Conservation (phyloP, 257 asterid species). For the Solanum infundibuliforme region DNA sequence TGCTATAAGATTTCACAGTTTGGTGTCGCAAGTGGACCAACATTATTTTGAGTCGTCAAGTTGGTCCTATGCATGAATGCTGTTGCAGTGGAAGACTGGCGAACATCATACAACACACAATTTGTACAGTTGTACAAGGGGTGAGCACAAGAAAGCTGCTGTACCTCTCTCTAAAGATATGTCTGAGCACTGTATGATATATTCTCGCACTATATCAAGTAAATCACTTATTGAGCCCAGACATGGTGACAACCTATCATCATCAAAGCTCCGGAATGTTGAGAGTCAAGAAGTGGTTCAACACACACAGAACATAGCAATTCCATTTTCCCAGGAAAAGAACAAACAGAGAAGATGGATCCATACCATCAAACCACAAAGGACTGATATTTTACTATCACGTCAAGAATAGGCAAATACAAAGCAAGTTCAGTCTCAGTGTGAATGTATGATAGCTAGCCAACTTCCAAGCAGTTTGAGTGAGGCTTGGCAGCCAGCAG, state of each 20-base stretch:
- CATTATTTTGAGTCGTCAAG: background rate
- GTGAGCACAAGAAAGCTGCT: background rate
- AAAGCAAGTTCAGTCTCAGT: background rate
- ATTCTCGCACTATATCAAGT: background rate
- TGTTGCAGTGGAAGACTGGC: background rate
- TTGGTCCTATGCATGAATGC: background rate
- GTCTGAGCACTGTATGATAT: background rate
- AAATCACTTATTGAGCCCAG: background rate
- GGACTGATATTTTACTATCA: background rate
- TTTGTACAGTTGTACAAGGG: background rate
- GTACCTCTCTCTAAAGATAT: background rate
- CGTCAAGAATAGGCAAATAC: background rate
- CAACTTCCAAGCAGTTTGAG: background rate
- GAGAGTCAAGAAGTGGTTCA: background rate
- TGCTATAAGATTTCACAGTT: background rate
- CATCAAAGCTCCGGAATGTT: background rate
- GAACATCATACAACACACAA: background rate
- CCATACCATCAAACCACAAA: background rate
- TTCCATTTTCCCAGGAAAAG: background rate
- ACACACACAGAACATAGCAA: background rate
- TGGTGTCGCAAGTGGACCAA: background rate
- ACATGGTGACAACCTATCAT: background rate
- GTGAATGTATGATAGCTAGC: background rate
- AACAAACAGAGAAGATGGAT: background rate
- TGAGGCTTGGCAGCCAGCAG: background rate